These are phyloP conservation scores for Alectoria sarmentosa DNA, from an alignment of 495 filamentous ascomycete genomes.

Conservation along the genomic window DNA sequence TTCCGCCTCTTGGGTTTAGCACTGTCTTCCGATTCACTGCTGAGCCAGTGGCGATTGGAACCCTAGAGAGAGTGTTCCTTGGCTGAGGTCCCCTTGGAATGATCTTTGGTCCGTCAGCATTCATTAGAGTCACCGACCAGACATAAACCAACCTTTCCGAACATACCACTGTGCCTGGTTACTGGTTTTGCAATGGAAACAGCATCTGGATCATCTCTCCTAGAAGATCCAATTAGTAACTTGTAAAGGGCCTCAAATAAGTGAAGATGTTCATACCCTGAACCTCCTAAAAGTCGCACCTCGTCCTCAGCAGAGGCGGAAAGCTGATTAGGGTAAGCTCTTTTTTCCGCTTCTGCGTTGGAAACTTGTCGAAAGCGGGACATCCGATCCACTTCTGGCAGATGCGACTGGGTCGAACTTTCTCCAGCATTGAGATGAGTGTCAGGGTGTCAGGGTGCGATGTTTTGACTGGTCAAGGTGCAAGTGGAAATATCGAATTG, in stretches of 20 bases:
- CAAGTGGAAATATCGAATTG: not conserved
- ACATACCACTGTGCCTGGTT: slow-evolving; percentile 5
- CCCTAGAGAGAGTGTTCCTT: slow-evolving; percentile 18
- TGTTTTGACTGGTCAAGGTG: not conserved
- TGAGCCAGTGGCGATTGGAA: not conserved
- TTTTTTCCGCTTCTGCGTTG: slow-evolving; percentile 10
- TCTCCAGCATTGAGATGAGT: slow-evolving; percentile 12
- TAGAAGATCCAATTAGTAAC: not conserved
- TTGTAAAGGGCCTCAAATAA: not conserved
- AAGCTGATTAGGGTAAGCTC: not conserved
- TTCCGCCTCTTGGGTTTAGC: not conserved
- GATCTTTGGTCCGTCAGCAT: slow-evolving; percentile 7
- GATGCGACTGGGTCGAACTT: not conserved
- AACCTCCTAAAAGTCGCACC: slow-evolving; percentile 10
- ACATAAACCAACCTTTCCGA: not conserved
- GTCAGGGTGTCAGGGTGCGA: not conserved
- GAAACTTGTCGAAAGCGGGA: slow-evolving; percentile 1
- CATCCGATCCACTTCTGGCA: slow-evolving; percentile 19
- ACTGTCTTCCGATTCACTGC: slow-evolving; percentile 6
- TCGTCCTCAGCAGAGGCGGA: not conserved
- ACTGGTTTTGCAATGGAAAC: slow-evolving; percentile 15
- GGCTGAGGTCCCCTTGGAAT: slow-evolving; percentile 13
- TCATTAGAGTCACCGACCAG: not conserved
- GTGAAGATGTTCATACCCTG: not conserved
- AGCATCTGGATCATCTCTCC: slow-evolving; percentile 11